A percentile compares a stretch with the other conserved stretches of the same genome.
These are phyloP conservation scores for Candida sojae DNA, from an alignment of 1,139 yeast genomes.

Conservation along the genomic window DNA sequence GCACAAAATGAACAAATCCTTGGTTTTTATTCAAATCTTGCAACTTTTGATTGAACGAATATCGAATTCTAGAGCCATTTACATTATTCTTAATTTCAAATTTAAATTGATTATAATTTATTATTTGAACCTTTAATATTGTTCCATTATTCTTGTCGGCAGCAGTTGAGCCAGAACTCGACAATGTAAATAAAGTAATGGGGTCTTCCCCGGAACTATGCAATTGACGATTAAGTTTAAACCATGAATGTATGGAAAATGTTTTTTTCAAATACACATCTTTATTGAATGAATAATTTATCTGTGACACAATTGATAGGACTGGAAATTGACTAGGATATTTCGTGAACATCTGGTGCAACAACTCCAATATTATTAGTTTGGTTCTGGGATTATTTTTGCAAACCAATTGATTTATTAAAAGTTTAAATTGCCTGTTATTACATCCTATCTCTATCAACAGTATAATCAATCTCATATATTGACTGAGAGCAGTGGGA, in stretches of 20 bases:
- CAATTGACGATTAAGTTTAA: constrained; percentile 26
- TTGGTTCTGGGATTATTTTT: constrained; percentile 13
- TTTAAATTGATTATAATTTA: constrained; percentile 33
- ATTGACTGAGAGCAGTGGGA: constrained; percentile 21
- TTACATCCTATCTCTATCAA: constrained; percentile 42
- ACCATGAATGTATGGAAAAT: constrained; percentile 40
- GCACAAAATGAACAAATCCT: constrained; percentile 34
- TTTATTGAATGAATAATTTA: constrained; percentile 25
- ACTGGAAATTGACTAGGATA: constrained; percentile 33
- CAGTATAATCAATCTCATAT: constrained; percentile 24
- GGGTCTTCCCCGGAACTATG: constrained; percentile 18
- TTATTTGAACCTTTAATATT: constrained; percentile 27
- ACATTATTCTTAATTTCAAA: constrained; percentile 29
- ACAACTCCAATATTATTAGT: constrained; percentile 24
- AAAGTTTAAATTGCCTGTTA: constrained; percentile 20
- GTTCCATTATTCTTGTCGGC: constrained; percentile 11
- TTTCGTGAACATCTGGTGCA: constrained; percentile 23
- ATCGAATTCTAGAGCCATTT: constrained; percentile 30
- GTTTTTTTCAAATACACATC: constrained; percentile 16
- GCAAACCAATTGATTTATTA: constrained; percentile 21
- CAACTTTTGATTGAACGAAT: constrained; percentile 37
- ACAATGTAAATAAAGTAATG: constrained; percentile 27
- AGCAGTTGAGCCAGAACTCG: constrained; percentile 28
- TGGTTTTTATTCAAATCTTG: constrained; percentile 19
- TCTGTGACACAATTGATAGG: constrained; percentile 28